Conservation (phyloP, 768 basidiomycete species). For the Galerina marginata region DNA sequence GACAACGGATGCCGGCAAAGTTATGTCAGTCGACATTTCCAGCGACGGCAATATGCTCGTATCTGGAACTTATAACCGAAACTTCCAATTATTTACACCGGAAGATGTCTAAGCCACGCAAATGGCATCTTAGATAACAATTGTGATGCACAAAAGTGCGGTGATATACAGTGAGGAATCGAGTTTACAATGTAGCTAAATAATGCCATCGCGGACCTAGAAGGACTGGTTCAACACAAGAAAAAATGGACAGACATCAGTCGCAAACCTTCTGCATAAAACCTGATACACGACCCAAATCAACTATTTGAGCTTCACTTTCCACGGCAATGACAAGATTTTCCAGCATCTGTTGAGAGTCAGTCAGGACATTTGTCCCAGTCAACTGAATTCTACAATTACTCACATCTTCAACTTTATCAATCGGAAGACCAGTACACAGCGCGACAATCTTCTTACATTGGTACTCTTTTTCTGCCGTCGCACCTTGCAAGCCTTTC, state of each 20-base stretch:
- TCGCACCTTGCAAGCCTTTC: slow-evolving; percentile 73
- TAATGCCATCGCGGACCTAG: slow-evolving; percentile 68
- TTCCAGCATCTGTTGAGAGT: slow-evolving; percentile 70
- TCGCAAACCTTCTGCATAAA: slow-evolving; percentile 85
- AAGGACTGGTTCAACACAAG: neutral
- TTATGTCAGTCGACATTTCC: slow-evolving; percentile 96
- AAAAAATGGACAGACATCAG: neutral
- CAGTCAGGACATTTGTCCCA: slow-evolving; percentile 17
- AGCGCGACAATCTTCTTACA: slow-evolving; percentile 91
- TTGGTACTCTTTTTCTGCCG: slow-evolving; percentile 88
- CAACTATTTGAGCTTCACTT: slow-evolving; percentile 82
- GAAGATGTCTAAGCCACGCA: slow-evolving; percentile 56
- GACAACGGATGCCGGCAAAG: slow-evolving; percentile 95
- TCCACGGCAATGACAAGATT: slow-evolving; percentile 87
- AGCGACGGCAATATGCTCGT: slow-evolving; percentile 84
- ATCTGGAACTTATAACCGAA: slow-evolving; percentile 91
- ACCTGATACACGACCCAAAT: slow-evolving; percentile 84
- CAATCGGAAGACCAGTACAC: slow-evolving; percentile 85
- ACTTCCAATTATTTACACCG: slow-evolving; percentile 91
- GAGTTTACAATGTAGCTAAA: slow-evolving; percentile 39
- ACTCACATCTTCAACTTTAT: slow-evolving; percentile 90
- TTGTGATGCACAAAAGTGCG: neutral
- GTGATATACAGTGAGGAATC: slow-evolving; percentile 22
- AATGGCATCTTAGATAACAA: slow-evolving; percentile 23
- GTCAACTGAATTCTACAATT: neutral